These are phyloP conservation scores for Cyclotella choctawhatcheeana DNA, from an alignment of 108 stramenopile genomes.

Conservation along the genomic window DNA sequence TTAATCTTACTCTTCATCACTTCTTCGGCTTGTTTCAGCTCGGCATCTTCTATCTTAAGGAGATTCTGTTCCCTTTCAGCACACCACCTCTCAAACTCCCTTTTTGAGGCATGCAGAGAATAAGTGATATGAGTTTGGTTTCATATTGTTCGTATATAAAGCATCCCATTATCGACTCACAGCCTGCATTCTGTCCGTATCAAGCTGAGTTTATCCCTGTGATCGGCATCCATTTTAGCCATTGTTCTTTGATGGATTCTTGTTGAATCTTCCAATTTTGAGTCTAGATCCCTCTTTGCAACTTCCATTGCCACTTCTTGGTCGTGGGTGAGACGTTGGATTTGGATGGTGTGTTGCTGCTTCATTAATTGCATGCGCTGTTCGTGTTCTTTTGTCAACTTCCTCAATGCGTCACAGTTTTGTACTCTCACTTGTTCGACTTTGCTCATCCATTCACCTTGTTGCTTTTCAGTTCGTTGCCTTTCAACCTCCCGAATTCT, in stretches of 20 bases:
- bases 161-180: neutral
- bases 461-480: conserved; percentile 21
- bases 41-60: conserved; percentile 1
- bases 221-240: conserved; percentile 24
- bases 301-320: conserved; percentile 19
- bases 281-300: neutral
- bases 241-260: conserved; percentile 13
- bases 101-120: neutral
- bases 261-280: conserved; percentile 14
- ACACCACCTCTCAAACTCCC: conserved; percentile 37
- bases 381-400: conserved; percentile 22
- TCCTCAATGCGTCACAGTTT: conserved; percentile 18
- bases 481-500: conserved; percentile 27
- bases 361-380: conserved; percentile 16
- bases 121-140: neutral
- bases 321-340: conserved; percentile 7
- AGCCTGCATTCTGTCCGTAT: neutral
- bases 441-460: conserved; percentile 35
- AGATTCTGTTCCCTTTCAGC: conserved; percentile 22
- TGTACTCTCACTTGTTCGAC: conserved; percentile 21
- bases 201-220: conserved; percentile 1
- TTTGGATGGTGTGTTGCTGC: conserved; percentile 18
- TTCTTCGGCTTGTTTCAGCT: conserved; percentile 14
- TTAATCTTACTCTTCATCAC: conserved; percentile 28
- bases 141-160: neutral